Conservation (phyloP, 2,329 filamentous ascomycete species). For the Mollisia scopiformis region DNA sequence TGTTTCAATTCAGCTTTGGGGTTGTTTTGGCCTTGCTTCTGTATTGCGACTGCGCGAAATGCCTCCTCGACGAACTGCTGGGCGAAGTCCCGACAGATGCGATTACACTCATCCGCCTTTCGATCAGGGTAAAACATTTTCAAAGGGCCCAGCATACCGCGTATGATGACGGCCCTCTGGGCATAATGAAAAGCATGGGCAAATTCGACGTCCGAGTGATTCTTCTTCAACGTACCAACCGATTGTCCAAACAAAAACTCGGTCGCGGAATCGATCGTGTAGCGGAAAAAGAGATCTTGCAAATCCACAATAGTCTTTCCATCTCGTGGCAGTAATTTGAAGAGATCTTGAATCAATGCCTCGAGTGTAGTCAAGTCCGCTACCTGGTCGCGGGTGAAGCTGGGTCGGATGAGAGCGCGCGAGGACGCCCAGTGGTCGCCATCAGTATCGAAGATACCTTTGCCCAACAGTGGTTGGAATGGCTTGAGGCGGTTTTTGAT, state of each 20-base stretch:
- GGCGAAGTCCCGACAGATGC: too few species aligned
- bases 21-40: too few species aligned
- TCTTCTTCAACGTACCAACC: not conserved
- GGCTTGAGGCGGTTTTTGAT: conserved; percentile 2
- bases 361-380: conserved; percentile 67
- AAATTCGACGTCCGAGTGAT: not conserved
- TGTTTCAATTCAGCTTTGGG: too few species aligned
- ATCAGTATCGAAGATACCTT: conserved; percentile 16
- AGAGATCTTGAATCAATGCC: conserved; percentile 44
- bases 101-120: too few species aligned
- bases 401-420: conserved; percentile 50
- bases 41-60: too few species aligned
- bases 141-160: too few species aligned
- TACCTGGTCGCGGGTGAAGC: conserved; percentile 53
- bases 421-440: conserved; percentile 13
- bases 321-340: conserved; percentile 6
- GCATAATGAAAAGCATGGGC: not conserved
- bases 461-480: conserved; percentile 12
- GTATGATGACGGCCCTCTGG: not conserved
- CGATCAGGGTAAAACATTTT: too few species aligned
- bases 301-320: conserved; percentile 51
- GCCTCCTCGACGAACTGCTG: too few species aligned
- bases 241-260: conserved; percentile 56
- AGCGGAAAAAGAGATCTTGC: conserved; percentile 58
- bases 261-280: conserved; percentile 36